A percentile compares a stretch with the other conserved stretches of the same genome.
Evolutionary conservation across 2,329 filamentous ascomycete species (phyloP).

Genomic region (Aureobasidium lini): DNA sequence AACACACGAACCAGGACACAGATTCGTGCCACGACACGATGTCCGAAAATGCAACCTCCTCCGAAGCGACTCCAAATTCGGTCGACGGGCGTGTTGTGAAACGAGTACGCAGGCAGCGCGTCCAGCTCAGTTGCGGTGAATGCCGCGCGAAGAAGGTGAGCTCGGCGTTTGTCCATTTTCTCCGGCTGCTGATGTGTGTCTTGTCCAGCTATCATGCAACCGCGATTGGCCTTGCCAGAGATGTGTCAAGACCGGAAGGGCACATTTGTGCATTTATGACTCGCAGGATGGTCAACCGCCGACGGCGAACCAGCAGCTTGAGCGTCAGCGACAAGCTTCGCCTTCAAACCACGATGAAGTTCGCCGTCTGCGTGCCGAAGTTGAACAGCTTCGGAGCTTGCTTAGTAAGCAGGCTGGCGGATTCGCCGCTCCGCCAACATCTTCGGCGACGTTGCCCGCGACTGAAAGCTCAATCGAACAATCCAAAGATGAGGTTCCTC

Average conservation of each 20-base stretch:
- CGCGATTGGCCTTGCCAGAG: neutral
- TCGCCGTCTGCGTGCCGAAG: neutral
- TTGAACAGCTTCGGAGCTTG: too few relatives aligned
- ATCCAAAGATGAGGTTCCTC: neutral
- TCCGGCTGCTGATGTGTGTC: neutral
- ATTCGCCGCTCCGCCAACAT: neutral
- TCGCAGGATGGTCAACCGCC: neutral
- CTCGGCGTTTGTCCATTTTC: neutral
- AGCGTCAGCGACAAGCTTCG: neutral
- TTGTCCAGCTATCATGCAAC: neutral
- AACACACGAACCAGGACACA: too few relatives aligned
- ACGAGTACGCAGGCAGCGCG: neutral
- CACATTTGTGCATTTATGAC: neutral
- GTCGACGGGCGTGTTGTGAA: neutral
- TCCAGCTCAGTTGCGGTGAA: neutral
- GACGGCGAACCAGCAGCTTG: neutral
- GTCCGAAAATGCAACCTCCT: too few relatives aligned
- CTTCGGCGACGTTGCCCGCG: neutral
- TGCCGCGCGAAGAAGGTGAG: neutral
- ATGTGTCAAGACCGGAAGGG: neutral
- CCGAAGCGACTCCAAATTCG: too few relatives aligned
- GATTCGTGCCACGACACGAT: too few relatives aligned
- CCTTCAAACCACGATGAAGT: neutral
- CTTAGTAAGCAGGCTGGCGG: too few relatives aligned
- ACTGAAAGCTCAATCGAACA: neutral